Conservation (phyloP, 2,329 filamentous ascomycete species). For the Hypoxylon sp. region DNA sequence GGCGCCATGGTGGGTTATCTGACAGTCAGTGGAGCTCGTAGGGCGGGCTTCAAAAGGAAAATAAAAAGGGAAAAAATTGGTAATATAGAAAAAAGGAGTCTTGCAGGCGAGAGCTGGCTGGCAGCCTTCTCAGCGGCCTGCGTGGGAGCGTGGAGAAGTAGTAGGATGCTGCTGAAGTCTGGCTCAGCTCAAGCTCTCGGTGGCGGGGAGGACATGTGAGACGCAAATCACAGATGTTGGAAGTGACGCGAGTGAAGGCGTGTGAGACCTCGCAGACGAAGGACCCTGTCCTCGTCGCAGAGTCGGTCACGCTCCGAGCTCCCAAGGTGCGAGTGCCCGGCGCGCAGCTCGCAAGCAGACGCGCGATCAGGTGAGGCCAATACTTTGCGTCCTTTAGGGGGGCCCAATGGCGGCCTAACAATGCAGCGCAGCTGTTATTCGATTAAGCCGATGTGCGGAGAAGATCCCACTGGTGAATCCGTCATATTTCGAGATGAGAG, state of each 20-base stretch:
- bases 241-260: neutral
- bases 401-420: conserved; percentile 33
- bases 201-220: conserved; percentile 19
- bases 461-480: conserved; percentile 11
- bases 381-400: conserved; percentile 15
- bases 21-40: conserved; percentile 26
- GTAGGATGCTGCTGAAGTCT: conserved; percentile 2
- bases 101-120: neutral
- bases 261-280: conserved; percentile 1
- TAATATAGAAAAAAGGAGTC: too few species aligned
- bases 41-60: conserved; percentile 1
- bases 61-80: neutral
- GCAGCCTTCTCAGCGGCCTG: neutral
- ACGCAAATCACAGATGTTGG: conserved; percentile 15
- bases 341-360: too few species aligned
- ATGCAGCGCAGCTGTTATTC: conserved; percentile 22
- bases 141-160: conserved; percentile 9
- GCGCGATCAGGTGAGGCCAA: conserved; percentile 14
- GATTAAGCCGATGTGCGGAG: conserved; percentile 17
- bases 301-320: conserved; percentile 13
- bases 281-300: conserved; percentile 6
- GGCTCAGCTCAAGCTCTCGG: conserved; percentile 5
- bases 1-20: conserved; percentile 33
- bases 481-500: conserved; percentile 29
- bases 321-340: too few species aligned